Base-by-base conservation (phyloP, 345 rosid species). In the Camelina hispida region DNA sequence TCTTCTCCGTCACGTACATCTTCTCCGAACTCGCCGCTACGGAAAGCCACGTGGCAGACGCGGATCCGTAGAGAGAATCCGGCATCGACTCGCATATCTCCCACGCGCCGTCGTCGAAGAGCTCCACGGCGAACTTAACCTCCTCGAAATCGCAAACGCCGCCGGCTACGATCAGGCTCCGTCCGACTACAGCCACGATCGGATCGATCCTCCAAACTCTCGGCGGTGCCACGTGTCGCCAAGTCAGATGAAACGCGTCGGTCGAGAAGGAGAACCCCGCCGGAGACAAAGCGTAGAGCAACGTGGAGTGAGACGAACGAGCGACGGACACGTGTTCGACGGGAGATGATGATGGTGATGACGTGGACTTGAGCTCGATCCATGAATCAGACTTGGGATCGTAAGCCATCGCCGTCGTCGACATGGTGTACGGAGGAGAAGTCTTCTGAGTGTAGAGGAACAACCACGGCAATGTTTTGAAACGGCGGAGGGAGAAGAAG, bases 301-400 rank as follows among this genome's bases (percentile, higher is more conserved):
- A 78, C 17, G 82, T 62, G 47, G 91, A 85, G 78, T 86, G 80
- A 38, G 95, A 84, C 15, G 97, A 88, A 16, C 88, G 84, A 78
- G 83, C 81, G 46, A 43, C 30, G 1, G 89, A 80, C 28, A 67
- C 59, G 79, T 54, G 57, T 30, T 50, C 11, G 40, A 75, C 46
- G 4, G 83, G 69, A 15, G 77, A 0, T 0, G 30, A 25, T 0
- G 28, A 2, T 23, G 25, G 79, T 1, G 30, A 79, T 1, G 37
- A 81, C 0, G 42, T 18, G 34, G 53, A 79, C 18, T 7, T 60
- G 76, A 93, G 54, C 30, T 82, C 73, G 59, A 88, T 62, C 97
- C 96, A 89, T 7, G 75, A n/a, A 13, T 69, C n/a, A 4, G 90
- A 87, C 12, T 88, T 88, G 0, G 98, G 96, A 71, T 93, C 98